These are phyloP conservation scores for Apiotrichum domesticum DNA, from an alignment of 1,284 basidiomycete genomes.

Conservation along the genomic window DNA sequence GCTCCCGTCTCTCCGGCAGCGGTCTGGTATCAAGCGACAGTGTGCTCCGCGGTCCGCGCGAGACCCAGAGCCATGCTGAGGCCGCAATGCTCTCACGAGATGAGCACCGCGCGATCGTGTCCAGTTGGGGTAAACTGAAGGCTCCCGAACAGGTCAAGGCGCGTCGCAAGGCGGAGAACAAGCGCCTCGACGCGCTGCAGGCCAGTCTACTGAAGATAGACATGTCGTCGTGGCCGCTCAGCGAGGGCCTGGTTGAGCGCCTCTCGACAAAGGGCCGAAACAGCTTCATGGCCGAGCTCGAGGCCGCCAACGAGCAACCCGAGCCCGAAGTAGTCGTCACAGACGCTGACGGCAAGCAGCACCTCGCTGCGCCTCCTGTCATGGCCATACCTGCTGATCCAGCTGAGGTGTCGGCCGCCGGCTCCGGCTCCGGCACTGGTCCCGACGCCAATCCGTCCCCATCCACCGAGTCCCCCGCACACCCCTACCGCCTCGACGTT, in stretches of 20 bases:
- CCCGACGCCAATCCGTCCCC: not conserved
- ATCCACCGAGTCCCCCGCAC: not conserved
- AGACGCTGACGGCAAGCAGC: no score
- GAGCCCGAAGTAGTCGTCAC: no score
- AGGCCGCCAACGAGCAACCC: no score
- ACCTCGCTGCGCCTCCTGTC: no score
- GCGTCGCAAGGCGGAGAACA: not conserved
- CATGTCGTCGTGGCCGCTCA: not conserved
- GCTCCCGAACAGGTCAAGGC: not conserved
- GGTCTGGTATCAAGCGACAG: not conserved
- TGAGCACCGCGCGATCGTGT: conserved; percentile 3
- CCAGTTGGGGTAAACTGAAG: not conserved
- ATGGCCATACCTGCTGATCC: no score
- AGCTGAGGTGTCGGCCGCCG: no score
- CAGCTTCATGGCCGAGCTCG: not conserved
- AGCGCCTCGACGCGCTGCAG: not conserved
- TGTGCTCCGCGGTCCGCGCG: conserved; percentile 5
- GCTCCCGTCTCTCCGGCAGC: not conserved
- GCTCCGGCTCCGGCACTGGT: not conserved
- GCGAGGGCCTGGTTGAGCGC: not conserved
- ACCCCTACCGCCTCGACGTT: no score
- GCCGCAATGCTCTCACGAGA: not conserved
- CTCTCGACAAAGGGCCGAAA: not conserved
- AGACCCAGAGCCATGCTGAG: not conserved
- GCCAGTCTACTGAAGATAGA: not conserved